phyloP scores from a whole-genome alignment of 1,139 yeast genomes.

The Scheffersomyces lignicola region DNA sequence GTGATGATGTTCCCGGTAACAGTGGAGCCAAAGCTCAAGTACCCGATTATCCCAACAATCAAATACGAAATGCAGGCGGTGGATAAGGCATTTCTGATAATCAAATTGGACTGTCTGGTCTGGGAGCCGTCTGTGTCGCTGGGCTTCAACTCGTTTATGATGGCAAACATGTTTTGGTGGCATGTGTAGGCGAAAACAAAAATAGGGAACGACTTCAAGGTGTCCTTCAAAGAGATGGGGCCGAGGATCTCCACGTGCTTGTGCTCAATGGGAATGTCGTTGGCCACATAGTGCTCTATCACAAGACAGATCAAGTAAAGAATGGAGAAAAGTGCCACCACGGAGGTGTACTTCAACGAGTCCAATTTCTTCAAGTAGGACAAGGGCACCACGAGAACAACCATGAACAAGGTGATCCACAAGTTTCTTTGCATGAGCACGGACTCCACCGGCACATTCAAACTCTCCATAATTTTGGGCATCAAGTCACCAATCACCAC shows the following conservation, averaged over 20 bases:
- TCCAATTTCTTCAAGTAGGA: slow-evolving; percentile 75
- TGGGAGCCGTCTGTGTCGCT: slow-evolving; percentile 42
- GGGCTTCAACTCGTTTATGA: slow-evolving; percentile 65
- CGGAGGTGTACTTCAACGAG: slow-evolving; percentile 80
- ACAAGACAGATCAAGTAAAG: slow-evolving; percentile 78
- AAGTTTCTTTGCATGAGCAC: slow-evolving; percentile 48
- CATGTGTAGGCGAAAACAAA: slow-evolving; percentile 94
- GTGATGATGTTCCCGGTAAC: slow-evolving; percentile 71
- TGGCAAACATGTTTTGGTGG: slow-evolving; percentile 90
- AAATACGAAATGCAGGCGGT: slow-evolving; percentile 62
- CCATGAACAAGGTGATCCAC: slow-evolving; percentile 69
- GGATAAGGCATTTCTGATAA: slow-evolving; percentile 59
- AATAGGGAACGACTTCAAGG: slow-evolving; percentile 69
- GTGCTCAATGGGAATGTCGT: slow-evolving; percentile 27
- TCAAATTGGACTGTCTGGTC: slow-evolving; percentile 51
- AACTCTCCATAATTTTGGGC: slow-evolving; percentile 66
- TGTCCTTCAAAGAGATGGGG: slow-evolving; percentile 36
- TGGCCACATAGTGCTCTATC: slow-evolving; percentile 55
- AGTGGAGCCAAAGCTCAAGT: slow-evolving; percentile 77
- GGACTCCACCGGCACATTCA: slow-evolving; percentile 25
- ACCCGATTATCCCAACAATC: slow-evolving; percentile 79
- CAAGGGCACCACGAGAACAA: slow-evolving; percentile 66
- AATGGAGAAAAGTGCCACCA: slow-evolving; percentile 81
- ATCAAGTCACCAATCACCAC: slow-evolving; percentile 89
- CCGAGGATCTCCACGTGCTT: slow-evolving; percentile 32